Percentiles rank a stretch among this genome's conserved stretches.
These are phyloP conservation scores for Trematosphaeria pertusa DNA, from an alignment of 2,329 filamentous ascomycete species.

Conservation along the genomic window DNA sequence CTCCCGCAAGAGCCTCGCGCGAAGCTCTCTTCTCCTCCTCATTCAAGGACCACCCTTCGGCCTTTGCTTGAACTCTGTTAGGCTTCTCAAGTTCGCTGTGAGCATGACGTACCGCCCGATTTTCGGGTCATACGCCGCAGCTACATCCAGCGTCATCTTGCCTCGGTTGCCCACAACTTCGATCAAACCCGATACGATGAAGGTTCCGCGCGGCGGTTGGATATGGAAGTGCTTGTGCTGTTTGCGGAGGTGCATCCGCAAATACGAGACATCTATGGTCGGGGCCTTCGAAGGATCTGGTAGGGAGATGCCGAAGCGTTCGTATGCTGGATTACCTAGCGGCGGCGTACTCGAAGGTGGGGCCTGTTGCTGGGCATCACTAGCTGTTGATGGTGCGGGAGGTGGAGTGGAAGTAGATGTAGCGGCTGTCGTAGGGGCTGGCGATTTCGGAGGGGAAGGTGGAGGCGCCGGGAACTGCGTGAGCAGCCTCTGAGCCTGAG, in stretches of 20 bases:
- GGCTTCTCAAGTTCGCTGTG: constrained; percentile 32
- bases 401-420: constrained; percentile 14
- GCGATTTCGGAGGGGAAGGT: constrained; percentile 6
- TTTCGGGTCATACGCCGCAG: constrained; percentile 55
- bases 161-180: constrained; percentile 54
- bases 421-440: constrained; percentile 13
- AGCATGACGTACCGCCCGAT: constrained; percentile 45
- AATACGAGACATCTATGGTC: constrained; percentile 34
- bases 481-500: constrained; percentile 21
- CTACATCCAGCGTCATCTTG: constrained; percentile 53
- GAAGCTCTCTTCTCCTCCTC: no score
- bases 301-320: constrained; percentile 30
- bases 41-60: constrained; percentile 49
- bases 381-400: constrained; percentile 12
- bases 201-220: constrained; percentile 53
- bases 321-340: constrained; percentile 21
- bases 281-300: constrained; percentile 30
- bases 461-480: constrained; percentile 13
- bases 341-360: constrained; percentile 13
- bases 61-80: constrained; percentile 42
- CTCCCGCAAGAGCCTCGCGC: no score
- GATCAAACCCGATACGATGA: constrained; percentile 54
- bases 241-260: constrained; percentile 32
- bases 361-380: constrained; percentile 19
- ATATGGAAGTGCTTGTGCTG: constrained; percentile 21